These are phyloP conservation scores for Magnolia changhungtana DNA, from an alignment of 164 flowering plant species.

Conservation along the genomic window DNA sequence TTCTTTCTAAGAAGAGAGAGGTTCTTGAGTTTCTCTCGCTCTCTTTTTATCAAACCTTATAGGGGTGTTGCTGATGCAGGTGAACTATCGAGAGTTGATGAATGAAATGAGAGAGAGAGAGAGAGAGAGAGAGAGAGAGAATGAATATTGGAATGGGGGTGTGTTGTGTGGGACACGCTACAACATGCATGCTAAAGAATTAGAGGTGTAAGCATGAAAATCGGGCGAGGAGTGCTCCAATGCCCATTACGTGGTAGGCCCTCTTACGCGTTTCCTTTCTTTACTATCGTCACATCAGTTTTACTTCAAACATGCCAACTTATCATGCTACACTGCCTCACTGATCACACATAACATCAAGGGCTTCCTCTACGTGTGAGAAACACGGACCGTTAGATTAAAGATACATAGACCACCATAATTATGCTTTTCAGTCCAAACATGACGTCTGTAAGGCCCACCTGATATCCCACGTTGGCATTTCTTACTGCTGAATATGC, in stretches of 20 bases:
- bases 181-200: neutral
- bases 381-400: too few species aligned
- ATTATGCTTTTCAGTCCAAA: too few species aligned
- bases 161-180: neutral
- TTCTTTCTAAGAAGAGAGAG: neutral
- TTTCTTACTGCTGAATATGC: too few species aligned
- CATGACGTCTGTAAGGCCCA: too few species aligned
- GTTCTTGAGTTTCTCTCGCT: neutral
- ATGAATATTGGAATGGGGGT: neutral
- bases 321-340: neutral
- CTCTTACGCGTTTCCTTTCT: neutral
- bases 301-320: neutral
- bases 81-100: neutral
- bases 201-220: slow-evolving; percentile 1
- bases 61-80: neutral
- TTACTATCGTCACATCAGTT: neutral
- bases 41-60: neutral
- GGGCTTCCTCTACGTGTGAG: too few species aligned
- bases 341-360: neutral
- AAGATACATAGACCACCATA: too few species aligned
- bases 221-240: neutral
- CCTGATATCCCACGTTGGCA: too few species aligned
- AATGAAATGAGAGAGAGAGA: neutral
- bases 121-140: neutral
- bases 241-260: slow-evolving; percentile 1